These are phyloP conservation scores for Diaporthe ampelina DNA, from an alignment of 2,329 filamentous ascomycete genomes.

Conservation along the genomic window DNA sequence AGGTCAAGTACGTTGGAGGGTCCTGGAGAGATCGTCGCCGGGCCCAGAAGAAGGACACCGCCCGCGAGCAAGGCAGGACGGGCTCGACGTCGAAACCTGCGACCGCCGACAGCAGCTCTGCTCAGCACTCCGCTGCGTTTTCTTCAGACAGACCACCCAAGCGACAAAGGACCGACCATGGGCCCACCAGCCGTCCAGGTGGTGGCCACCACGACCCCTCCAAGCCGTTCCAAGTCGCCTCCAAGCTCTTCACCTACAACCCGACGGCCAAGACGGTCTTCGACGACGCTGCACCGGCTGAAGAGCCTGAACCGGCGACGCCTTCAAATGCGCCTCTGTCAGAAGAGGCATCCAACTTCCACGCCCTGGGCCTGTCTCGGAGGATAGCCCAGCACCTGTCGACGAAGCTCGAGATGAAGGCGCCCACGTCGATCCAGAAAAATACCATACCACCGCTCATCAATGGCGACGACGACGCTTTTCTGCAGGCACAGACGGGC, in stretches of 20 bases:
- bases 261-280: conserved; percentile 77
- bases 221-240: conserved; percentile 74
- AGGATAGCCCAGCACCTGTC: conserved; percentile 86
- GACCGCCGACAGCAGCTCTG: background rate
- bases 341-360: conserved; percentile 88
- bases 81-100: conserved; percentile 25
- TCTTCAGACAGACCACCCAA: conserved; percentile 48
- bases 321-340: conserved; percentile 93
- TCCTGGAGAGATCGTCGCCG: conserved; percentile 39
- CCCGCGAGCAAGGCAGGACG: conserved; percentile 17
- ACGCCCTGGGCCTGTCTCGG: conserved; percentile 84
- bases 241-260: conserved; percentile 93
- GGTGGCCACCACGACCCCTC: conserved; percentile 48
- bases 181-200: conserved; percentile 48
- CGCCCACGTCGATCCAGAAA: conserved; percentile 95
- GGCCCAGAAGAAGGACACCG: conserved; percentile 39
- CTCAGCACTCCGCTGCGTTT: conserved; percentile 56
- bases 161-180: conserved; percentile 47
- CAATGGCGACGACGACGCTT: conserved; percentile 87
- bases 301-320: conserved; percentile 69
- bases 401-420: conserved; percentile 88
- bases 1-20: conserved; percentile 39
- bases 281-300: conserved; percentile 59
- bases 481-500: conserved; percentile 96
- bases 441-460: conserved; percentile 86